These are phyloP conservation scores for Actinomucor elegans DNA, from an alignment of 371 early-diverging fungal genomes.

Conservation along the genomic window DNA sequence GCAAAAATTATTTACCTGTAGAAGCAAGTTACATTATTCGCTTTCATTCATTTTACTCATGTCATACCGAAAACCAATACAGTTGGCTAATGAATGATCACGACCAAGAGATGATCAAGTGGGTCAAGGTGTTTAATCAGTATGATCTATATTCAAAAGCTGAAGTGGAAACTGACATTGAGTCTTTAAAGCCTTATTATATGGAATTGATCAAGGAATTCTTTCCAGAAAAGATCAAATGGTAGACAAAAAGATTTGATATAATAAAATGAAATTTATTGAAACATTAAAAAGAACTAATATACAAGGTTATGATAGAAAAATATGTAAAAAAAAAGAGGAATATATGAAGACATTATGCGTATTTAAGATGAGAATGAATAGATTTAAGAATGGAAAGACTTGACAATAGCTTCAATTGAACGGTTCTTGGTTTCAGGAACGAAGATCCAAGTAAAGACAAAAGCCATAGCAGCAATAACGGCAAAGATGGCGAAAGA, in stretches of 20 bases:
- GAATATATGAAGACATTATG: too few relatives aligned
- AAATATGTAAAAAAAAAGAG: too few relatives aligned
- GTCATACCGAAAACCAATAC: constrained; percentile 52
- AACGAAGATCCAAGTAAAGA: constrained; percentile 50
- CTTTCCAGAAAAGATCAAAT: constrained; percentile 52
- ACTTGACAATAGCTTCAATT: constrained; percentile 55
- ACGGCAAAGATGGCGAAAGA: constrained; percentile 26
- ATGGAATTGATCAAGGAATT: constrained; percentile 49
- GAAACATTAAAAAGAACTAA: too few relatives aligned
- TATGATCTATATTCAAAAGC: constrained; percentile 61
- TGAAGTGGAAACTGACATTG: constrained; percentile 37
- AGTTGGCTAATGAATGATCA: constrained; percentile 45
- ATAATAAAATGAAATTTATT: too few relatives aligned
- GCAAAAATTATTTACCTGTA: constrained; percentile 49
- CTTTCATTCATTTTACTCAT: constrained; percentile 60
- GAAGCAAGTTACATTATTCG: constrained; percentile 55
- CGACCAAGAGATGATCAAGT: constrained; percentile 51
- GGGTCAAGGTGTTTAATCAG: constrained; percentile 55
- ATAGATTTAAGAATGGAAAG: constrained; percentile 1
- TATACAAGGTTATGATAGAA: too few relatives aligned
- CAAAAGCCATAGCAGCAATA: constrained; percentile 24
- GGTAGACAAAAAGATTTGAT: too few relatives aligned
- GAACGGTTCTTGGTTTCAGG: constrained; percentile 79
- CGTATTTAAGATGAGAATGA: too few relatives aligned
- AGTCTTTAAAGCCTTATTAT: constrained; percentile 48